phyloP scores from a whole-genome alignment of 768 basidiomycete species.

The Terana coerulea region DNA sequence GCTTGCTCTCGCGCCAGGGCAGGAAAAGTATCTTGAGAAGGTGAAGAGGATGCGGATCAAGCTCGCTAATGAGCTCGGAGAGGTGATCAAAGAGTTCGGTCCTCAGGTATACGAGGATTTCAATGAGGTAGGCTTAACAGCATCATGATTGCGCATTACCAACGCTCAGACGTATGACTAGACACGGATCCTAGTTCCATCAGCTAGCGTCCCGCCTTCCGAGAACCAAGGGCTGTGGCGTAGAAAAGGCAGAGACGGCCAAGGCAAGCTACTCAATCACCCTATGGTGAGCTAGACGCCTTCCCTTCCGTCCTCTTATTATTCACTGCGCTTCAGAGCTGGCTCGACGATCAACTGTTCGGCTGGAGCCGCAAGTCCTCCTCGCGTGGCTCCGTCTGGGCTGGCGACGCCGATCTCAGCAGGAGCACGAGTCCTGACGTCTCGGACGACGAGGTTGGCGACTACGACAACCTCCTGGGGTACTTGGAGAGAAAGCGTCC shows the following conservation, averaged over 20 bases:
- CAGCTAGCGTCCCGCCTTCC: slow-evolving; percentile 73
- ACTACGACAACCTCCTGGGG: slow-evolving; percentile 86
- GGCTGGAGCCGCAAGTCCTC: slow-evolving; percentile 82
- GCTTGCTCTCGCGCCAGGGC: slow-evolving; percentile 83
- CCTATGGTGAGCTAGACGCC: slow-evolving; percentile 68
- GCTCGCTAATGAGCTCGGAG: slow-evolving; percentile 79
- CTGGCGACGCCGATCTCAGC: slow-evolving; percentile 56
- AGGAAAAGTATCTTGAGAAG: slow-evolving; percentile 73
- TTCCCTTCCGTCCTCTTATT: too few species aligned
- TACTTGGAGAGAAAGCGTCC: slow-evolving; percentile 52
- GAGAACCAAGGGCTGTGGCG: slow-evolving; percentile 69
- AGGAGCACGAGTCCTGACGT: slow-evolving; percentile 67
- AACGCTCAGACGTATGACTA: slow-evolving; percentile 24
- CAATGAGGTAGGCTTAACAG: slow-evolving; percentile 51
- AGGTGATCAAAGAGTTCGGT: slow-evolving; percentile 82
- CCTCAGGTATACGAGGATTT: slow-evolving; percentile 87
- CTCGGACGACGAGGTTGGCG: slow-evolving; percentile 69
- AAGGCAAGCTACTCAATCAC: slow-evolving; percentile 80
- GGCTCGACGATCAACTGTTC: slow-evolving; percentile 92
- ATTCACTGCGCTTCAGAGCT: slow-evolving; percentile 42
- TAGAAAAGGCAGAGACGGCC: slow-evolving; percentile 75
- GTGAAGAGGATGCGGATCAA: slow-evolving; percentile 68
- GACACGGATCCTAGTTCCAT: slow-evolving; percentile 77
- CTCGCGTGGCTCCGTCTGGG: slow-evolving; percentile 82
- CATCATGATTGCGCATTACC: neutral